Conservation (phyloP, 805 yeast species). For the Yarrowia sp. region DNA sequence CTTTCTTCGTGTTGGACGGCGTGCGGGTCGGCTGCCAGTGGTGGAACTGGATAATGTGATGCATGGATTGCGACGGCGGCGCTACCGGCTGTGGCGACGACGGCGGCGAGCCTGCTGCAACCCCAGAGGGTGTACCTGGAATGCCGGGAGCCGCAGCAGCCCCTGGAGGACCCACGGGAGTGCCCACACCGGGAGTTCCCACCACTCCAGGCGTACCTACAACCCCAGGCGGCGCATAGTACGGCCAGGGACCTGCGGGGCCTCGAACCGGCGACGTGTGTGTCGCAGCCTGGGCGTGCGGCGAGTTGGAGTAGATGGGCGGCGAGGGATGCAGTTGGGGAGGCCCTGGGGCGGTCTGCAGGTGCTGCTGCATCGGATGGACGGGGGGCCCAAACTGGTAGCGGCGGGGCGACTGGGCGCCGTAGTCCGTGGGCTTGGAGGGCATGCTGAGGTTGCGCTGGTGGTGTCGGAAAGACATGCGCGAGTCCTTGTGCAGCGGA, state of each 20-base stretch:
- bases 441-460: slow-evolving; percentile 46
- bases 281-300: slow-evolving; percentile 5
- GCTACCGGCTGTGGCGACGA: slow-evolving; percentile 41
- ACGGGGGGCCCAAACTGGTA: slow-evolving; percentile 37
- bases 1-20: slow-evolving; percentile 36
- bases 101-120: slow-evolving; percentile 42
- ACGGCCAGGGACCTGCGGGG: slow-evolving; percentile 5
- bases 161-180: not conserved
- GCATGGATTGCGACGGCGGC: slow-evolving; percentile 49
- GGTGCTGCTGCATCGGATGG: slow-evolving; percentile 39
- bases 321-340: slow-evolving; percentile 38
- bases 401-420: slow-evolving; percentile 41
- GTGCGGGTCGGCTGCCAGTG: slow-evolving; percentile 59
- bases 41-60: slow-evolving; percentile 62
- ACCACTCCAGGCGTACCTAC: not conserved
- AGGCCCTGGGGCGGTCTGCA: slow-evolving; percentile 27
- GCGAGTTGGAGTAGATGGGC: slow-evolving; percentile 36
- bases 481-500: slow-evolving; percentile 36
- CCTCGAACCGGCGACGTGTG: slow-evolving; percentile 20
- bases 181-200: too few relatives aligned
- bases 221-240: not conserved
- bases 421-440: slow-evolving; percentile 41
- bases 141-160: not conserved
- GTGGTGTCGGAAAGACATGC: slow-evolving; percentile 42
- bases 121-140: slow-evolving; percentile 41